Base-by-base conservation (phyloP, 495 filamentous ascomycete genomes). In the Aspergillus affinis region DNA sequence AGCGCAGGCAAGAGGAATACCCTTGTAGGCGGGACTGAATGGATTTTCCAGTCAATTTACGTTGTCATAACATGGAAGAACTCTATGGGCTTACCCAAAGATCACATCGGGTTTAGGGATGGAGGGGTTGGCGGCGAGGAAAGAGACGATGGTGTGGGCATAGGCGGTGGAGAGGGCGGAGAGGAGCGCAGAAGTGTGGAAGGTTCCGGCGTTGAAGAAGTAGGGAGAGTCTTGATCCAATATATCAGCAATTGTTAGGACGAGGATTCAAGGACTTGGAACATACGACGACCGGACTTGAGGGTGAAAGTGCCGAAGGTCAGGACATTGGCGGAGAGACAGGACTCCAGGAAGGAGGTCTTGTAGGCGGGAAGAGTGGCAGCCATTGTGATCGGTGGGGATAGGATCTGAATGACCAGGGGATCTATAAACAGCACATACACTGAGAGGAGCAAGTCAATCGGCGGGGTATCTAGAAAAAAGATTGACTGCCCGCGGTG, bases 121-220 rank as follows among this genome's bases (percentile, higher is more conserved):
- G 54, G 66, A 63, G 65, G 65, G 72, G 57, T 70, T 71, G 49
- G 74, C 72, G 62, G 77, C 77, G 8, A 79, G 78, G 53, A 77
- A 71, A 32, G 69, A 54, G 20, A 75, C 73, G 49, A 96, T 86
- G 51, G 90, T 84, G 49, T 86, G 81, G 7, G 93, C 93, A 71
- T 92, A 98, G 48, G 93, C 91, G 48, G 83, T 78, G 57, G 86
- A 82, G 61, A 94, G 85, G 59, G 90, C 84, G 58, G 81, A 80
- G 58, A 94, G 84, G 19, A 96, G 83, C 59, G 85, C 77, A 26
- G 86, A 88, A 21, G 83, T 84, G 78, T 92, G 88, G 78, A 97
- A 92, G 64, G 88, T 83, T 32, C 91, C 91, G 18, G 92, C 90
- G 75, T 94, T 95, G 87, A 98, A 96, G 84, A 98, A 97, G 84